A percentile compares a stretch with the other conserved stretches of the same genome.
Evolutionary conservation across 225 moss, liverwort and hornwort species (phyloP).

Genomic region (Bryoerythrophyllum caledonicum): DNA sequence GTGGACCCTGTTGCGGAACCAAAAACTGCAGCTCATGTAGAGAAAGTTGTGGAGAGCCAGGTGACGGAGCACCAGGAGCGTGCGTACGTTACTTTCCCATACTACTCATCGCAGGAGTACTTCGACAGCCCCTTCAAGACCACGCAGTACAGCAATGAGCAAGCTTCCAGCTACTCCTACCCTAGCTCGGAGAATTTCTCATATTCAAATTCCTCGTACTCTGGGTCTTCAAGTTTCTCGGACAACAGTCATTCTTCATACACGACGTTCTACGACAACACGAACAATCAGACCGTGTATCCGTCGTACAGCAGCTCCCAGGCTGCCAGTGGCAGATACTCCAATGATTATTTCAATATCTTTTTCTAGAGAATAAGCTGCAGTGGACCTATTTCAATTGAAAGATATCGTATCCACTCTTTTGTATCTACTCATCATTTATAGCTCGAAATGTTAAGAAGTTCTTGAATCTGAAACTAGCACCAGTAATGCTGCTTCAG

Average conservation of each 20-base stretch:
- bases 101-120: conserved; percentile 27
- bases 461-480: too few relatives aligned
- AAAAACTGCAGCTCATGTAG: background rate
- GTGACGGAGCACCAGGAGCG: conserved; percentile 39
- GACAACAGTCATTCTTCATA: background rate
- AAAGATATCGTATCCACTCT: background rate
- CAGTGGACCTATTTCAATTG: background rate
- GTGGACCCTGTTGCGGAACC: background rate
- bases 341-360: conserved; percentile 47
- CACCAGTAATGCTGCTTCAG: too few relatives aligned
- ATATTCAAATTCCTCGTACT: background rate
- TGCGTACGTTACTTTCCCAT: conserved; percentile 41
- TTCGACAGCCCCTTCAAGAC: conserved; percentile 47
- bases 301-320: conserved; percentile 8
- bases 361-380: conserved; percentile 20
- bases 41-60: conserved; percentile 30
- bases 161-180: conserved; percentile 1
- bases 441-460: background rate
- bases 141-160: background rate
- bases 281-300: conserved; percentile 17
- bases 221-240: conserved; percentile 14
- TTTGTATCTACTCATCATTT: background rate
- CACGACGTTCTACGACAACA: conserved; percentile 20
- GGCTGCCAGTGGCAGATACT: background rate
- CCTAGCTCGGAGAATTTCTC: background rate